A percentile compares a stretch with the other conserved stretches of the same genome.
phyloP scores from a whole-genome alignment of 1,139 yeast species.

The Diutina mesorugosa region DNA sequence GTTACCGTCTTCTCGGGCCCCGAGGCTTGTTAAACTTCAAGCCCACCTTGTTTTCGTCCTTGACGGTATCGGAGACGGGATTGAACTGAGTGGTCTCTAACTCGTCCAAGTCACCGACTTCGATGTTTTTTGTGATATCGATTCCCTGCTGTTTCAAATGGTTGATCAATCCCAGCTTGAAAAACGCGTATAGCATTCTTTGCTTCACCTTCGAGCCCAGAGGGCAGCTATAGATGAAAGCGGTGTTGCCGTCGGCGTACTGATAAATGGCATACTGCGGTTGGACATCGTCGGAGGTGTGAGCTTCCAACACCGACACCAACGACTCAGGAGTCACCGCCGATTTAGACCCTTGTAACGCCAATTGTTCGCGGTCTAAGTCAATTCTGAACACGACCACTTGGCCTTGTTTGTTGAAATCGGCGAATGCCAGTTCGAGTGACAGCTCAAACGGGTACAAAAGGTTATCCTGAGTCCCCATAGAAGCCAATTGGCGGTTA shows the following conservation, averaged over 20 bases:
- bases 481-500: slow-evolving; percentile 15
- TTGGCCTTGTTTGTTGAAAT: slow-evolving; percentile 1
- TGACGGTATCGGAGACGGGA: slow-evolving; percentile 3
- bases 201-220: slow-evolving; percentile 82
- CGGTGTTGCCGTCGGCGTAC: slow-evolving; percentile 16
- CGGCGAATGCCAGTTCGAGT: slow-evolving; percentile 12
- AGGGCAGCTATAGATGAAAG: slow-evolving; percentile 81
- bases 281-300: not conserved
- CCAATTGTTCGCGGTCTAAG: slow-evolving; percentile 14
- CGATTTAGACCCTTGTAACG: slow-evolving; percentile 1
- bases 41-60: slow-evolving; percentile 8
- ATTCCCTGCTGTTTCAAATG: slow-evolving; percentile 22
- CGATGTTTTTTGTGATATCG: slow-evolving; percentile 32
- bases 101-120: slow-evolving; percentile 60
- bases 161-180: slow-evolving; percentile 53
- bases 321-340: slow-evolving; percentile 12
- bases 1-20: slow-evolving; percentile 40
- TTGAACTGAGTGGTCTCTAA: slow-evolving; percentile 31
- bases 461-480: slow-evolving; percentile 7
- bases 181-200: slow-evolving; percentile 86
- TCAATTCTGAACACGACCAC: slow-evolving; percentile 21
- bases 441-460: slow-evolving; percentile 17
- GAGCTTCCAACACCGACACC: slow-evolving; percentile 10
- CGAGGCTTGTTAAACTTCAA: slow-evolving; percentile 38
- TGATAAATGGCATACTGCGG: slow-evolving; percentile 41